phyloP scores from a whole-genome alignment of 495 filamentous ascomycete species.

The Oleoguttula mirabilis region DNA sequence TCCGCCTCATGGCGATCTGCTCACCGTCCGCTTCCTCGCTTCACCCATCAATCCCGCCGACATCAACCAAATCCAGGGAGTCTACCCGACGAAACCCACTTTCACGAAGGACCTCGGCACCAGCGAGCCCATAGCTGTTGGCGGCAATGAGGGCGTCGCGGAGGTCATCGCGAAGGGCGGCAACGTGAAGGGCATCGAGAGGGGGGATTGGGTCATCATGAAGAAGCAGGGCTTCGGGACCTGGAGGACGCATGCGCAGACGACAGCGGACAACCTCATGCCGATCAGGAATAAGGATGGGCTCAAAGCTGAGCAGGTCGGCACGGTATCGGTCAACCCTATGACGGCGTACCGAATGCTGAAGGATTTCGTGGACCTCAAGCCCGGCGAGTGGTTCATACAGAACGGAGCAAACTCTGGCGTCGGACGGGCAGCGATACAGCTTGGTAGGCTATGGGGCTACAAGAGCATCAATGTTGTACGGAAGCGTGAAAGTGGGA shows the following conservation, averaged over 20 bases:
- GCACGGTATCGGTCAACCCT: conserved; percentile 81
- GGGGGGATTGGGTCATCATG: conserved; percentile 91
- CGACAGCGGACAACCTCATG: conserved; percentile 46
- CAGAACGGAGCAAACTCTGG: conserved; percentile 95
- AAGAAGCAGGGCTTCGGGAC: conserved; percentile 69
- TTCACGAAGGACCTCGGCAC: conserved; percentile 68
- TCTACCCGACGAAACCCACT: conserved; percentile 75
- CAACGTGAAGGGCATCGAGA: conserved; percentile 40
- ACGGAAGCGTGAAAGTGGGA: conserved; percentile 52
- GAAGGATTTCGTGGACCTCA: conserved; percentile 59
- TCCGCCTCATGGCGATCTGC: conserved; percentile 27
- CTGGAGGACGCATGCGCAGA: conserved; percentile 79
- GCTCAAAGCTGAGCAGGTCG: conserved; percentile 61
- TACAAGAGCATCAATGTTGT: conserved; percentile 79
- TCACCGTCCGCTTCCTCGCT: conserved; percentile 66
- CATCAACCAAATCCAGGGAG: conserved; percentile 91
- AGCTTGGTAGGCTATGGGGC: conserved; percentile 72
- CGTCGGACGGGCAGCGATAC: conserved; percentile 79
- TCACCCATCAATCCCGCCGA: conserved; percentile 94
- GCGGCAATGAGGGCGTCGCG: conserved; percentile 85
- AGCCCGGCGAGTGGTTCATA: conserved; percentile 75
- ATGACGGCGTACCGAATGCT: conserved; percentile 90
- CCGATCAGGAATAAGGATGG: conserved; percentile 55
- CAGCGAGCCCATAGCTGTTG: conserved; percentile 55
- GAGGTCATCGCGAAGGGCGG: conserved; percentile 61